Percentiles rank a stretch among this genome's conserved stretches.
Evolutionary conservation across 352 stramenopile species (phyloP).

Genomic region (Aphanomyces invadans): DNA sequence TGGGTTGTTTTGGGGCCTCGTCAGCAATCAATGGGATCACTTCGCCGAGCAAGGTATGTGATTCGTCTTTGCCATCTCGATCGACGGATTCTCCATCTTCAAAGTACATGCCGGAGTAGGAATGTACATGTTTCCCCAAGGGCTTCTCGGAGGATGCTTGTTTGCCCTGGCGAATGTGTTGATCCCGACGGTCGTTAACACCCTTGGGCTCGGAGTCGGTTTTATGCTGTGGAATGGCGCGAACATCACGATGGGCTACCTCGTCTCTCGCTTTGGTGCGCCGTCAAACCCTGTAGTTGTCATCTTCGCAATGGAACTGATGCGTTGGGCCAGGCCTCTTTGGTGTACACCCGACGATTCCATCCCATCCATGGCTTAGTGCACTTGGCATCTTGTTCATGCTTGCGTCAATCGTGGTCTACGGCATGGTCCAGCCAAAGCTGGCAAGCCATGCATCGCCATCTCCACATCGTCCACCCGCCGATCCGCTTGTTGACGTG

Average conservation of each 20-base stretch:
- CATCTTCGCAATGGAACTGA: too few species aligned
- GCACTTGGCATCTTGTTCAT: conserved; percentile 67
- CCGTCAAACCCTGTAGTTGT: not conserved
- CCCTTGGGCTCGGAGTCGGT: conserved; percentile 59
- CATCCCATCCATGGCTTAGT: conserved; percentile 44
- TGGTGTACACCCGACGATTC: conserved; percentile 53
- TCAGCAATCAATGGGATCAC: conserved; percentile 76
- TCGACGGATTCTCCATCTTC: not conserved
- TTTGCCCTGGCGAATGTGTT: conserved; percentile 76
- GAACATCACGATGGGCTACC: conserved; percentile 76
- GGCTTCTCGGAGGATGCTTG: conserved; percentile 60
- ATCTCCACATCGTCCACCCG: not conserved
- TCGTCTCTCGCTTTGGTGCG: conserved; percentile 50
- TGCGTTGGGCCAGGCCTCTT: conserved; percentile 36
- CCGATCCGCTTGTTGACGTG: conserved; percentile 1
- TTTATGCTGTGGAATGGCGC: conserved; percentile 85
- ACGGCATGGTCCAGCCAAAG: conserved; percentile 67
- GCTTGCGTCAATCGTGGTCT: conserved; percentile 69
- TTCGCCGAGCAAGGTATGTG: conserved; percentile 37
- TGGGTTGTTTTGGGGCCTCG: conserved; percentile 57
- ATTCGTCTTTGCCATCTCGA: not conserved
- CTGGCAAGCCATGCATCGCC: conserved; percentile 25
- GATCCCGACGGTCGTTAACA: conserved; percentile 82
- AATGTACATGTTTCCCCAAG: conserved; percentile 72
- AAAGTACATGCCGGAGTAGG: conserved; percentile 26